Conservation (phyloP, 1,284 basidiomycete species). For the Malassezia psittaci region DNA sequence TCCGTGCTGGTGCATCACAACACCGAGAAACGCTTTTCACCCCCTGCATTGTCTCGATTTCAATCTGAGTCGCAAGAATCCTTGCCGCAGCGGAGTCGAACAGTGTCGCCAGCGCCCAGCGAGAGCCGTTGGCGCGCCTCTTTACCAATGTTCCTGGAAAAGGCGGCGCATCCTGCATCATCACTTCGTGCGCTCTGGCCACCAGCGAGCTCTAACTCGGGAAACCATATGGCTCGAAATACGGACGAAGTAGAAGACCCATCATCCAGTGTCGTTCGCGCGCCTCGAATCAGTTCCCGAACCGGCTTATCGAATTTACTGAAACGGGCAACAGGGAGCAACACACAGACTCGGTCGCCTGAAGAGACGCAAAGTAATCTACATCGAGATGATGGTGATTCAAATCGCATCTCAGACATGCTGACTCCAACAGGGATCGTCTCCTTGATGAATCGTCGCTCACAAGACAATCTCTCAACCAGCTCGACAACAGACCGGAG, state of each 20-base stretch:
- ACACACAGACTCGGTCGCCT: neutral
- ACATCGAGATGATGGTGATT: neutral
- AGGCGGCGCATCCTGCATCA: constrained; percentile 34
- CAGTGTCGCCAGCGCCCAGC: neutral
- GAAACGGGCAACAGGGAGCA: neutral
- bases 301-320: constrained; percentile 7
- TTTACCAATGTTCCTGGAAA: constrained; percentile 34
- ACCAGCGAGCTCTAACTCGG: neutral
- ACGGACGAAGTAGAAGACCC: neutral
- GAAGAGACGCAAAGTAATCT: neutral
- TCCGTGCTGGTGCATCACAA: too few relatives aligned
- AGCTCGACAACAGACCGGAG: neutral
- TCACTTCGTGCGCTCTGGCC: constrained; percentile 27
- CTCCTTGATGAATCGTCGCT: constrained; percentile 1
- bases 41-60: too few relatives aligned
- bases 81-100: neutral
- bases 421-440: neutral
- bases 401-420: neutral
- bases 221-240: neutral
- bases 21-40: too few relatives aligned
- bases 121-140: constrained; percentile 28
- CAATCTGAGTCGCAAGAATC: too few relatives aligned
- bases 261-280: neutral
- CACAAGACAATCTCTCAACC: neutral
- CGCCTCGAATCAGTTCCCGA: constrained; percentile 2